Evolutionary conservation across 495 filamentous ascomycete genomes (phyloP).

Genomic region (Xylaria castorea): DNA sequence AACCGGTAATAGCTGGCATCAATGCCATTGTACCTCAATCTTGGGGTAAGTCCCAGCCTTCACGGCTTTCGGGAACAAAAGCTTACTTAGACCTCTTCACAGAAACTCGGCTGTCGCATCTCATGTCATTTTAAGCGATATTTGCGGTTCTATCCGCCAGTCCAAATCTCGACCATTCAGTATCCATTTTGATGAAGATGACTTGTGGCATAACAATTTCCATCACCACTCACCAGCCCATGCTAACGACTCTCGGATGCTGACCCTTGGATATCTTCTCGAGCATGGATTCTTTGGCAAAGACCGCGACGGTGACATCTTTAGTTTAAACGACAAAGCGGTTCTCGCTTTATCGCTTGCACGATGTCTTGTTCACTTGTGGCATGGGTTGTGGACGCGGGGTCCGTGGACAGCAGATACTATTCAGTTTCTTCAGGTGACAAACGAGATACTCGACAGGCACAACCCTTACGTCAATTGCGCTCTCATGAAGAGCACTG

Average conservation of each 20-base stretch:
- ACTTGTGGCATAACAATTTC: constrained; percentile 1
- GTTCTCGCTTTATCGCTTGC: constrained; percentile 5
- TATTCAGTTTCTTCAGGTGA: background rate
- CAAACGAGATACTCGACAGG: background rate
- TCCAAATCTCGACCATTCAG: too few species aligned
- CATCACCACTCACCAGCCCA: background rate
- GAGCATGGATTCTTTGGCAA: background rate
- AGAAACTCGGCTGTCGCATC: too few species aligned
- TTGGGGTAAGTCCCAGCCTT: too few species aligned
- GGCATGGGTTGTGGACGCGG: background rate
- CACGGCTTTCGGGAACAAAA: too few species aligned
- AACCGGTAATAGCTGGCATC: too few species aligned
- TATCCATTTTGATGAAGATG: background rate
- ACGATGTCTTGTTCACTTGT: background rate
- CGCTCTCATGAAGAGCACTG: background rate
- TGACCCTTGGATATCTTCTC: background rate
- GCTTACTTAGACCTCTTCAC: too few species aligned
- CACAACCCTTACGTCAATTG: background rate
- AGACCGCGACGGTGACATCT: background rate
- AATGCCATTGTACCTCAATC: too few species aligned
- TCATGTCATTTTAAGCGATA: too few species aligned
- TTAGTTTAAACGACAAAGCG: background rate
- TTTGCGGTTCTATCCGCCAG: too few species aligned
- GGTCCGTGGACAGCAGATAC: background rate
- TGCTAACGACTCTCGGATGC: background rate